These are phyloP conservation scores for Nemania sp. DNA, from an alignment of 2,329 filamentous ascomycete species.

Conservation along the genomic window DNA sequence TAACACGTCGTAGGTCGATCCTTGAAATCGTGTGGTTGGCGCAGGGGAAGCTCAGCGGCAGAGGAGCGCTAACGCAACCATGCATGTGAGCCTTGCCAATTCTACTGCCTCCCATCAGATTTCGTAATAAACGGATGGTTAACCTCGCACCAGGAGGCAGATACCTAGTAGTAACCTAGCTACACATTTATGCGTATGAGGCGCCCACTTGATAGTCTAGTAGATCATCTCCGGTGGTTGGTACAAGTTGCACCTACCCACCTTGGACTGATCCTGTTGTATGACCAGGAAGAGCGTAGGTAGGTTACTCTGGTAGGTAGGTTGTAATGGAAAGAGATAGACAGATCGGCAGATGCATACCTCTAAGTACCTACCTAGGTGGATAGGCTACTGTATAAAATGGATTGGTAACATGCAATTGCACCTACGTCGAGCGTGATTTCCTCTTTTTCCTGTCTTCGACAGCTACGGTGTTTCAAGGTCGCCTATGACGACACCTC, in stretches of 20 bases:
- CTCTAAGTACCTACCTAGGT: neutral
- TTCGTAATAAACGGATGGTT: slow-evolving; percentile 18
- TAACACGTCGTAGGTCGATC: slow-evolving; percentile 32
- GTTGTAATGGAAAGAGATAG: neutral
- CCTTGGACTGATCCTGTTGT: neutral
- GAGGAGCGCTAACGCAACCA: slow-evolving; percentile 25
- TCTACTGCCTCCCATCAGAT: too few relatives aligned
- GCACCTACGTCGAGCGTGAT: slow-evolving; percentile 2
- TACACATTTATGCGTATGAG: slow-evolving; percentile 23
- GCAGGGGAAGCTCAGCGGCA: slow-evolving; percentile 22
- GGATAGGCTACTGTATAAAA: slow-evolving; percentile 16
- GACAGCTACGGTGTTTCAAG: slow-evolving; percentile 1
- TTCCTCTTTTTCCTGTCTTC: slow-evolving; percentile 14
- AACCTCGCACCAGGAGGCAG: slow-evolving; percentile 32
- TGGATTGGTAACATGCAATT: slow-evolving; percentile 16
- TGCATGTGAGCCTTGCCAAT: slow-evolving; percentile 3
- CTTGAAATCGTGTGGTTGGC: slow-evolving; percentile 21
- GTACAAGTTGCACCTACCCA: slow-evolving; percentile 15
- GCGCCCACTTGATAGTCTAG: slow-evolving; percentile 7
- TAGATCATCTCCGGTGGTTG: slow-evolving; percentile 8
- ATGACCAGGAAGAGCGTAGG: neutral
- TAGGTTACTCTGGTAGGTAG: neutral
- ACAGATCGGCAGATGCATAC: neutral
- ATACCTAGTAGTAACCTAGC: too few relatives aligned
- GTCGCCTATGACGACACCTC: slow-evolving; percentile 25